Base-by-base conservation (phyloP, 2,329 filamentous ascomycete species). In the Fusarium foetens region DNA sequence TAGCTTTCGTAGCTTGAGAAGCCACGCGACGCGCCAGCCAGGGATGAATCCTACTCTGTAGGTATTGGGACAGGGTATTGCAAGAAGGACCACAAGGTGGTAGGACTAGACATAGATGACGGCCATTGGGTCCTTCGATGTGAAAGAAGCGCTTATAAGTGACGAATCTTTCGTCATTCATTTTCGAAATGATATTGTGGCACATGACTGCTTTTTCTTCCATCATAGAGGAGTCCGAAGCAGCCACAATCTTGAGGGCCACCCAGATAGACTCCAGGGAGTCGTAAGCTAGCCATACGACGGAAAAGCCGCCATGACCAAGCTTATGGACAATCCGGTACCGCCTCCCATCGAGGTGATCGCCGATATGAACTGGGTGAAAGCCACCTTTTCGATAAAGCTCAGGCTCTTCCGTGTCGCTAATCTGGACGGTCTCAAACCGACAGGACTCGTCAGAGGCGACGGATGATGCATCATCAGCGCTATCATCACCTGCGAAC, bases 71-170 rank as follows among this genome's bases (percentile, higher is more conserved):
- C 19, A 65, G 16, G 23, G 23, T 14, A 11, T 55, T 25, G 11
- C 17, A 35, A 10, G 57, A 62, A 16, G 63, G 63, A 8, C 57
- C 63, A 7, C 36, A 55, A 17, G 2, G 19, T 12, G 63, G 57
- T 6, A 62, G 31, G 8, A 66, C 58, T 6, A 66, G 10, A n/a
- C 63, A 66, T 16, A 66, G 14, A 23, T 62, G 57, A 5, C 49
- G 31, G 19, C 63, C 63, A 27, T 62, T 62, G 1, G 57, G 63
- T 3, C 63, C 57, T 2, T 51, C 29, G n/a, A 55, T 55, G 41
- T 62, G 49, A 17, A 62, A 55, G 21, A 55, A 62, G 21, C 63
- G 57, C 9, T 21, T 29, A 4, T 55, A 62, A 4, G 57, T 49
- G 1, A 62, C 0, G 13, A 62, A 49, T 7, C 27, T 21, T 1